phyloP scores from a whole-genome alignment of 2,329 filamentous ascomycete species.

The Amauroascus niger region DNA sequence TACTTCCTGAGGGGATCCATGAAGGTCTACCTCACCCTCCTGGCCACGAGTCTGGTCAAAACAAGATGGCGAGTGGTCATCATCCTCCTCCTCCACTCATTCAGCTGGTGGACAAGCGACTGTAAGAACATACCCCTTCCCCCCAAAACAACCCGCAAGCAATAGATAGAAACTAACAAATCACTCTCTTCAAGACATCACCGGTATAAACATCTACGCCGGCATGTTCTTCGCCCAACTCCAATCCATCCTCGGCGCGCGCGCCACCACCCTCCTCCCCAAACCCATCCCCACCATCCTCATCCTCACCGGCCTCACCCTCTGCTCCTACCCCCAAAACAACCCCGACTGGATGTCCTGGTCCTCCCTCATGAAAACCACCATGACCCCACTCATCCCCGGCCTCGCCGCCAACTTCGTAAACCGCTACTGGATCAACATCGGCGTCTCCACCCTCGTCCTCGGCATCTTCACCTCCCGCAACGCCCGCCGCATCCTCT shows the following conservation, averaged over 20 bases:
- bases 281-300: conserved; percentile 16
- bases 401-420: conserved; percentile 13
- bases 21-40: conserved; percentile 35
- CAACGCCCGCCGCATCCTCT: conserved; percentile 16
- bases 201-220: conserved; percentile 21
- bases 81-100: conserved; percentile 31
- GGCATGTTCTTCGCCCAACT: conserved; percentile 24
- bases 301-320: conserved; percentile 19
- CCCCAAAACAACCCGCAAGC: neutral
- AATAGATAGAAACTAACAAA: neutral
- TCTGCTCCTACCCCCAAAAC: conserved; percentile 21
- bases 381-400: conserved; percentile 17
- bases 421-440: conserved; percentile 20
- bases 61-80: conserved; percentile 29
- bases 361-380: conserved; percentile 17
- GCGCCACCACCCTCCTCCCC: conserved; percentile 18
- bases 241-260: conserved; percentile 17
- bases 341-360: conserved; percentile 20
- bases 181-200: conserved; percentile 14
- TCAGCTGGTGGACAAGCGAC: conserved; percentile 26
- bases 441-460: conserved; percentile 20
- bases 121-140: conserved; percentile 16
- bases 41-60: conserved; percentile 32
- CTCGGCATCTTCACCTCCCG: conserved; percentile 20
- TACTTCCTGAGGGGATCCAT: conserved; percentile 36